Evolutionary conservation across 2,329 filamentous ascomycete genomes (phyloP), one percentile per base, ranked within the genome.

Genomic region (Fusarium cicatricum): DNA sequence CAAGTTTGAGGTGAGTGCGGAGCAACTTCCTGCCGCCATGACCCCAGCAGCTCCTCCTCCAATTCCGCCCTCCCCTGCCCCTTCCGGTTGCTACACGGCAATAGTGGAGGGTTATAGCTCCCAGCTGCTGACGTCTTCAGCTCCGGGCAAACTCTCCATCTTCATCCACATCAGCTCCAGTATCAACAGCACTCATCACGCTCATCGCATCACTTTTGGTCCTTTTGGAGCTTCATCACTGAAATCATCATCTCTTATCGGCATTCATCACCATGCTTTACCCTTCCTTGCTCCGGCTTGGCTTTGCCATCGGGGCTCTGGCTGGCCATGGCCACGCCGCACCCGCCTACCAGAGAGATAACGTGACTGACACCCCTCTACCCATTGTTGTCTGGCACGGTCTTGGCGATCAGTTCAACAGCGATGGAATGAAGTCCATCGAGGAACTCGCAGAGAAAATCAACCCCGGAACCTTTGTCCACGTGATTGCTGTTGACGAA

Each of bases 331-430:
- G 60, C 55, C 32, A 64, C 34, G 62, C 60, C 39, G 58, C 64
- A 48, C 66, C 58, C 33, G 56, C 62, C 37, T 66, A 48, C 23
- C 5, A 26, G 23, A 8, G 9, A 32, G 12, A 32, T 11, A n/a
- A n/a, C 29, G n/a, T 32, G 10, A 32, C 82, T 70, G 84, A 87
- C 64, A 87, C 84, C n/a, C 92, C 91, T 4, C 84, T 97, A 26
- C 95, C 95, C 1, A 82, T 99, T 31, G 84, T 99, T 55, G 90
- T 99, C 77, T 99, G 95, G 95, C 95, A 99, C 75, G 95, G 85
- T 21, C 80, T 87, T 11, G 87, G 86, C 68, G 91, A 95, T 76
- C 84, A 88, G 73, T 96, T 88, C 77, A 84, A 86, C 46, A 85
- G 86, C 60, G 88, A 92, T 2, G 92, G 93, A 52, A 82, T 98